Evolutionary conservation across 108 stramenopile species (phyloP), one percentile per base, ranked within the genome.

Genomic region (Fragilariopsis cylindrus): DNA sequence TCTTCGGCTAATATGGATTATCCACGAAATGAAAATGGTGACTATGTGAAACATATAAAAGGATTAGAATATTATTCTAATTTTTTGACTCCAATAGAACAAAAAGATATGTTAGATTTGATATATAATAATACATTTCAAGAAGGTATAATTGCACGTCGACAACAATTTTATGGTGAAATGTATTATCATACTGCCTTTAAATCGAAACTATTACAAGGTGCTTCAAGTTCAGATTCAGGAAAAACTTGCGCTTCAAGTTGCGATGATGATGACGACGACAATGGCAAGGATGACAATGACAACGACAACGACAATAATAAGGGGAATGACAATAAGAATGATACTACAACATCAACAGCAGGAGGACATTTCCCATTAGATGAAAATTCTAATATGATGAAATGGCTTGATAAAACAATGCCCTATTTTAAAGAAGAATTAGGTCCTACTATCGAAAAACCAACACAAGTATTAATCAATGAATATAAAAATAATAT

Each of bases 101-200:
- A 75, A 58, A 21, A 67, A 60, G 56, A 75, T 3, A 18, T 75
- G 13, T 47, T 75, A 9, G 47, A 47, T 12, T 3, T 57, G 13
- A n/a, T 75, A 4, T 55, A 75, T 69, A 7, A 40, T 21, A 52
- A 75, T 46, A 57, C 75, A 7, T 75, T 65, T 65, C 66, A 75
- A 21, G 30, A 56, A 30, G 65, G 65, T 48, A 44, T 69, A 9
- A 65, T 75, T 75, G 75, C 75, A n/a, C 65, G 75, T 6, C 65
- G 75, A 68, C 75, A 75, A 47, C 75, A 75, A 30, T 75, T 75
- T 48, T 75, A 75, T 57, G 75, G 75, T 18, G 63, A 75, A 48
- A 57, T 75, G n/a, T 75, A 75, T 45, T 75, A 68, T 39, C 75
- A 75, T 68, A 75, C 75, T 45, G 44, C 48, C 1, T 54, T 64